Evolutionary conservation across 768 basidiomycete genomes (phyloP), one percentile per base, ranked within the genome.

Genomic region (Amanita subjunquillea): DNA sequence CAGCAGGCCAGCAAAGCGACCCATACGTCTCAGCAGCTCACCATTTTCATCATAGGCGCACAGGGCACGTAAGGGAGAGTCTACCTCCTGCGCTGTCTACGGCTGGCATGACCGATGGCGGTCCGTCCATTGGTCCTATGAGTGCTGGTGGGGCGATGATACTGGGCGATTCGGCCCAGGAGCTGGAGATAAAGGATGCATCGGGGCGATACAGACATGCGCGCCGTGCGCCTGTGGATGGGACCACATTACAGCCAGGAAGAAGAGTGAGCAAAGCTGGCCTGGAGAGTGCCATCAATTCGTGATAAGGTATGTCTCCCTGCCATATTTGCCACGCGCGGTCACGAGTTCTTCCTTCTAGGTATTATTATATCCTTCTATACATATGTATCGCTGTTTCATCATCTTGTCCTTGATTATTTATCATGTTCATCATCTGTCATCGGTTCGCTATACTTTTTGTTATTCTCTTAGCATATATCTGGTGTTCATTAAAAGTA

Each of bases 251-350:
- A 57, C 92, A 95, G 65, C 93, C 93, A 25, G 76, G 88, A 75
- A 72, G 93, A 55, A 73, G 93, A 57, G 92, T 92, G 55, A 92
- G 89, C 65, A 96, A 96, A 69, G 92, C 93, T 4, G 93, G 93
- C 30, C 67, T 96, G 57, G 93, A 96, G 72, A 91, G 82, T 61
- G 76, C 73, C 27, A 61, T 13, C 30, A 29, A 22, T 27, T 46
- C 42, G 42, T 46, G 25, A 46, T 27, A 12, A 45, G 9, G 51
- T 37, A 41, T 36, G 57, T 50, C 38, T 27, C 6, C 8, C 27
- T 32, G 13, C 6, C 43, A 4, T 15, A 43, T 25, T 23, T n/a
- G 13, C 25, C 43, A 25, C 7, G 9, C 15, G 13, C 42, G 27
- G 22, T 44, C 43, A 39, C 45, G 57, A n/a, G 48, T 51, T 44